Base-by-base conservation (phyloP, 306 rosid species). In the Sicyos baderoa region DNA sequence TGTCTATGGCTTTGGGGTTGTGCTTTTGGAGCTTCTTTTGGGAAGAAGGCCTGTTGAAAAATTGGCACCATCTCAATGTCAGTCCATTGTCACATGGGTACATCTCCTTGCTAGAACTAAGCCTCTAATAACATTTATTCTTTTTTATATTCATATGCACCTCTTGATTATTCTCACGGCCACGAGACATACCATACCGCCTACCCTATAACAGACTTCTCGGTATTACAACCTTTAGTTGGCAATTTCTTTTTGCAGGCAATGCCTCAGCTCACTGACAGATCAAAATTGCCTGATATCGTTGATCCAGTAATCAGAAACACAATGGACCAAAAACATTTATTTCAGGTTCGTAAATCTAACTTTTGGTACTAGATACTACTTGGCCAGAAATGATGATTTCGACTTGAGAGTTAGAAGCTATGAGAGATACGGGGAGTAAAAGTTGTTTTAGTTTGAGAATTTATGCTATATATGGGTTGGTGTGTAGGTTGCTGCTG, bases 41-140 rank as follows among this genome's bases (percentile, higher is more conserved):
- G 97, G 94, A 71, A 88, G 83, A 78, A 88, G 79, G 81, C 99
- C 96, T 0, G 97, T 93, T 42, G 96, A 90, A 72, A 93, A 90
- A 85, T 74, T 85, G 80, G 81, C 89, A 74, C 96, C 91, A 59
- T 68, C 91, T 79, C 91, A 84, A 74, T 90, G 96, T 80, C 97
- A 86, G 82, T 93, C 97, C 16, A 83, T 93, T 53, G 97, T 93
- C 80, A 93, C 99, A 86, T 93, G 97, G 99, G 99, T 89, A 86
- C 58, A 81, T 54, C 66, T 23, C 23, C 19, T 67, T 67, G 8
- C 56, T 67, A 45, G 4, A 67, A 50, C 57, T 37, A 45, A 21
- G 0, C 53, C 53, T 22, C 55, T 21, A 45, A 65, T 44, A 19
- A 47, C 3, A 3, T 47, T 47, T n/a, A 14, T 65, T 17, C 19